These are phyloP conservation scores for Ruellia speciosa DNA, from an alignment of 305 asterid genomes.

Conservation along the genomic window DNA sequence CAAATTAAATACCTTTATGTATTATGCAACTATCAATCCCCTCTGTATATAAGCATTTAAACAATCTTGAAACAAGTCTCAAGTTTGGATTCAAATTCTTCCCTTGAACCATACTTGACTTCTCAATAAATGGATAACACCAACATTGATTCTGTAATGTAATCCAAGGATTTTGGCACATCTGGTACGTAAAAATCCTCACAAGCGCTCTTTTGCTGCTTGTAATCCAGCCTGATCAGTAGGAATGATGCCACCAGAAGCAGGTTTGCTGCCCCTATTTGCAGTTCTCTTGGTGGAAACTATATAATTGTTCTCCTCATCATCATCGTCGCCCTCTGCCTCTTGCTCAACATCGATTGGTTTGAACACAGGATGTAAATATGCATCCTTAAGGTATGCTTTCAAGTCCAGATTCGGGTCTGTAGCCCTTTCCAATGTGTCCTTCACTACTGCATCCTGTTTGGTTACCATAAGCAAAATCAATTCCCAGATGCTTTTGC, in stretches of 20 bases:
- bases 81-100: background rate
- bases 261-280: slow-evolving; percentile 6
- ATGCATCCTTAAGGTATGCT: slow-evolving; percentile 63
- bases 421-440: slow-evolving; percentile 63
- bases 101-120: too few species aligned
- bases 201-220: slow-evolving; percentile 11
- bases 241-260: slow-evolving; percentile 29
- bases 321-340: slow-evolving; percentile 39
- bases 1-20: too few species aligned
- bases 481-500: slow-evolving; percentile 15
- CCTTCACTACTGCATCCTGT: slow-evolving; percentile 81
- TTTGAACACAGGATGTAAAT: slow-evolving; percentile 69
- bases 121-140: too few species aligned
- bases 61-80: background rate
- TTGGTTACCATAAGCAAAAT: slow-evolving; percentile 16
- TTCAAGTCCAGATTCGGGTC: slow-evolving; percentile 65
- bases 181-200: background rate
- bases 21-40: too few species aligned
- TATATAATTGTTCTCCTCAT: slow-evolving; percentile 52
- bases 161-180: slow-evolving; percentile 2
- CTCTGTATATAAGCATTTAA: too few species aligned
- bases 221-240: slow-evolving; percentile 6
- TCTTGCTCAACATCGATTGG: slow-evolving; percentile 38
- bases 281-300: slow-evolving; percentile 55
- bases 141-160: too few species aligned